A percentile compares a stretch with the other conserved stretches of the same genome.
These are phyloP conservation scores for Phyllachora maydis DNA, from an alignment of 2,329 filamentous ascomycete species.

Conservation along the genomic window DNA sequence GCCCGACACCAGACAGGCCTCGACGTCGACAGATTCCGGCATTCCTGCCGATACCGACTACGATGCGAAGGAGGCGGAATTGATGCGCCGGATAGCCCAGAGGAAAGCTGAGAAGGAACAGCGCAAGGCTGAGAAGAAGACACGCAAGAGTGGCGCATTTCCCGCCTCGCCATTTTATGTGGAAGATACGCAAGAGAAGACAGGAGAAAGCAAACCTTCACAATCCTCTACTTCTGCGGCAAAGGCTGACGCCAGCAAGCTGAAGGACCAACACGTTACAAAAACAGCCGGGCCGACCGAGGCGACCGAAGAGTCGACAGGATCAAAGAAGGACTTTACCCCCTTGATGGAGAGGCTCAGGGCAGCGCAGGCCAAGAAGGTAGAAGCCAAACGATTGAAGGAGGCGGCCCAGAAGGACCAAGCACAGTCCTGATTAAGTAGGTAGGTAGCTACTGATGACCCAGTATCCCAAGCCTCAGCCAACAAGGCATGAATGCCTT, in stretches of 20 bases:
- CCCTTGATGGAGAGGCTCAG: constrained; percentile 33
- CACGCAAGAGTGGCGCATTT: constrained; percentile 13
- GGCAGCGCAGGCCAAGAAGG: constrained; percentile 31
- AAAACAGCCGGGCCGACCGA: not conserved
- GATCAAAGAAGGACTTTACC: constrained; percentile 6
- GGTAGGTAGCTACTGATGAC: too few species aligned
- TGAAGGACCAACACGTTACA: too few species aligned
- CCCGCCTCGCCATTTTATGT: constrained; percentile 3
- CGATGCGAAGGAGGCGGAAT: too few species aligned
- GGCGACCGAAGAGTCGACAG: constrained; percentile 1
- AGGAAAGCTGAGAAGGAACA: too few species aligned
- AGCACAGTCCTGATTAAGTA: too few species aligned
- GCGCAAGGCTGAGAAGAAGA: too few species aligned
- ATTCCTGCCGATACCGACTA: too few species aligned
- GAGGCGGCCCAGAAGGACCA: constrained; percentile 21
- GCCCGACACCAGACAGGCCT: too few species aligned
- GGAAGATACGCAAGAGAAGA: constrained; percentile 3
- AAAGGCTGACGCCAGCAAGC: constrained; percentile 13
- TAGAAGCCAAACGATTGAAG: constrained; percentile 23
- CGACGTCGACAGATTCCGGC: too few species aligned
- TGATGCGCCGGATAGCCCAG: too few species aligned
- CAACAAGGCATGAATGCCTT: too few species aligned
- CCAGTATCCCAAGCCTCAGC: too few species aligned
- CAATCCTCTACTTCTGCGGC: constrained; percentile 2
- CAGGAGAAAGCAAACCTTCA: constrained; percentile 2